Conservation (phyloP, 2,329 filamentous ascomycete genomes). For the Endothia cerciana region DNA sequence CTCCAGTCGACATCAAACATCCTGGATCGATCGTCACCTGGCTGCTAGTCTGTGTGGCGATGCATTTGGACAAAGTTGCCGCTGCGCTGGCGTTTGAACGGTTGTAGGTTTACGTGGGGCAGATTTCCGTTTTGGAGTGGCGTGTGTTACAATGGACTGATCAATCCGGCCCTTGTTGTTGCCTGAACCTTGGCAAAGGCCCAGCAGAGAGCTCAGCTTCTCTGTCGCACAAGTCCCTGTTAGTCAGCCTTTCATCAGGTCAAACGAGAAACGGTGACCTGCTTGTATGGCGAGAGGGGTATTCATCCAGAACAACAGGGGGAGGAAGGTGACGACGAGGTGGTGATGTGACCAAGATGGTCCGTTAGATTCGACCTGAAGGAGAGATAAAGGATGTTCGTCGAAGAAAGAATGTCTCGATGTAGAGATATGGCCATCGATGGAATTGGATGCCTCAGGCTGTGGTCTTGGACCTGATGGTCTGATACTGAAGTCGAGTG, state of each 20-base stretch:
- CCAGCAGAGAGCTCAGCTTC: too few species aligned
- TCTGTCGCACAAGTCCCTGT: too few species aligned
- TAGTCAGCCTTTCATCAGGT: background rate
- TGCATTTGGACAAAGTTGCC: constrained; percentile 14
- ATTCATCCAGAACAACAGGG: background rate
- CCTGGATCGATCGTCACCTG: constrained; percentile 29
- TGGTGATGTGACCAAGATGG: background rate
- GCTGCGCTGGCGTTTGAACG: background rate
- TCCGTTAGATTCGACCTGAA: background rate
- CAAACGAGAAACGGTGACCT: background rate
- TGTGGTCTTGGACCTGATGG: too few species aligned
- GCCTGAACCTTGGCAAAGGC: background rate
- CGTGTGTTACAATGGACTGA: background rate
- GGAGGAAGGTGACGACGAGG: background rate
- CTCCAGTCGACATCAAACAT: constrained; percentile 67
- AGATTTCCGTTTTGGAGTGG: background rate
- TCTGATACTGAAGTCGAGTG: too few species aligned
- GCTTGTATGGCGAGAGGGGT: background rate
- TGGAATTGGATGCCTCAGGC: too few species aligned
- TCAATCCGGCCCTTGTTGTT: background rate
- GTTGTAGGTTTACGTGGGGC: background rate
- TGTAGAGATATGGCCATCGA: too few species aligned
- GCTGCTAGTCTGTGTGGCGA: constrained; percentile 19
- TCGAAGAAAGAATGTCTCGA: too few species aligned
- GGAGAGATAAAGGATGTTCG: background rate